Evolutionary conservation across 148 eudicot species (phyloP).

Genomic region (Rhododendron mucronatum): DNA sequence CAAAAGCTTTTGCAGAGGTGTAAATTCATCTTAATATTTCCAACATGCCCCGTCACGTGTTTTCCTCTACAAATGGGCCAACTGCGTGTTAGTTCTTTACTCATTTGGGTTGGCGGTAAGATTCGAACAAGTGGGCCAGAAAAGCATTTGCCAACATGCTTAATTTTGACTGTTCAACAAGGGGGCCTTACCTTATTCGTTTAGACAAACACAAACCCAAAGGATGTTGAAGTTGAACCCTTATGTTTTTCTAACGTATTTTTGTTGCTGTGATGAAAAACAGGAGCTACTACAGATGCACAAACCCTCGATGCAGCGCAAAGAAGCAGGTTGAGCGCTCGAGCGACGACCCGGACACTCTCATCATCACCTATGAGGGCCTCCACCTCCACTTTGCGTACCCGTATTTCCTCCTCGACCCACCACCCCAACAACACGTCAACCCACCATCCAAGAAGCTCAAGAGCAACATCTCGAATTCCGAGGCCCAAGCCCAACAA

Average conservation of each 20-base stretch:
- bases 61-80: neutral
- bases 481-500: slow-evolving; percentile 20
- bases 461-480: slow-evolving; percentile 13
- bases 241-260: neutral
- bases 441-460: slow-evolving; percentile 42
- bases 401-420: slow-evolving; percentile 37
- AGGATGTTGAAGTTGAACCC: neutral
- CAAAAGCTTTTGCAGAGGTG: too few relatives aligned
- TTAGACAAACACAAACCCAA: neutral
- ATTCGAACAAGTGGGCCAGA: too few relatives aligned
- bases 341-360: slow-evolving; percentile 56
- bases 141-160: neutral
- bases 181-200: neutral
- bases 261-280: neutral
- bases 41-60: neutral
- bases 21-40: too few relatives aligned
- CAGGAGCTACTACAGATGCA: slow-evolving; percentile 93
- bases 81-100: neutral
- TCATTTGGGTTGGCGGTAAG: neutral
- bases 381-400: slow-evolving; percentile 76
- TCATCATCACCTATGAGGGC: slow-evolving; percentile 81
- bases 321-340: slow-evolving; percentile 88
- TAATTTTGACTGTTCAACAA: neutral
- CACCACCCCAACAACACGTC: slow-evolving; percentile 1
- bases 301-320: slow-evolving; percentile 77